These are phyloP conservation scores for Diplodia intermedia DNA, from an alignment of 2,329 filamentous ascomycete species.

Conservation along the genomic window DNA sequence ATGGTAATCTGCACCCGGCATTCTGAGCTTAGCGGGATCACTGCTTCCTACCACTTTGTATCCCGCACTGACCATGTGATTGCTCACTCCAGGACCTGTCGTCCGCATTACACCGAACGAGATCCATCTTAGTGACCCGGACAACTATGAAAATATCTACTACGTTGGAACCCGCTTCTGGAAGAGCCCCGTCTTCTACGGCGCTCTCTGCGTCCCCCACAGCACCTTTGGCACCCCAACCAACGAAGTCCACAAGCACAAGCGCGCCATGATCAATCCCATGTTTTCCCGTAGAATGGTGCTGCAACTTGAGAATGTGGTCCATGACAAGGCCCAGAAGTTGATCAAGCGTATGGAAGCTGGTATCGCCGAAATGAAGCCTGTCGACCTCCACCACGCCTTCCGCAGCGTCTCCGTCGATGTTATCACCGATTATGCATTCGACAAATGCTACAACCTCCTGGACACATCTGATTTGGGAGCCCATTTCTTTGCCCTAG, in stretches of 20 bases:
- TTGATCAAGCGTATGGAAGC: slow-evolving; percentile 34
- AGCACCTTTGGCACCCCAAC: slow-evolving; percentile 33
- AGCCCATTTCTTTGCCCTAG: slow-evolving; percentile 40
- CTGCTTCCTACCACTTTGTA: neutral
- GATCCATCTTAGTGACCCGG: slow-evolving; percentile 34
- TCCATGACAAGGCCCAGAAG: slow-evolving; percentile 39
- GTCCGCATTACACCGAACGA: slow-evolving; percentile 36
- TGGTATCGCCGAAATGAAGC: slow-evolving; percentile 31
- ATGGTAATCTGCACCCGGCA: slow-evolving; percentile 13
- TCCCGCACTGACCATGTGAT: neutral
- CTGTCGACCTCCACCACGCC: slow-evolving; percentile 39
- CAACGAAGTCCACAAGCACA: slow-evolving; percentile 35
- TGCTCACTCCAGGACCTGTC: slow-evolving; percentile 32
- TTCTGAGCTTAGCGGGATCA: neutral
- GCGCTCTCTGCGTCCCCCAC: slow-evolving; percentile 33
- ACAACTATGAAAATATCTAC: slow-evolving; percentile 37
- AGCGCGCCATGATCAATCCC: slow-evolving; percentile 35
- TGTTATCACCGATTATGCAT: slow-evolving; percentile 38
- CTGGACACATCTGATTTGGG: slow-evolving; percentile 41
- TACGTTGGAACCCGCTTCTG: slow-evolving; percentile 24
- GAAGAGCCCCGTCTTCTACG: slow-evolving; percentile 31
- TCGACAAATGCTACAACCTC: slow-evolving; percentile 41
- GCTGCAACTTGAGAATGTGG: slow-evolving; percentile 37
- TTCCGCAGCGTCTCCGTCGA: slow-evolving; percentile 41
- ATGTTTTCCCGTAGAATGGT: slow-evolving; percentile 43